phyloP scores from a whole-genome alignment of 176 grass and related monocot species.

The Pontederia crassipes region DNA sequence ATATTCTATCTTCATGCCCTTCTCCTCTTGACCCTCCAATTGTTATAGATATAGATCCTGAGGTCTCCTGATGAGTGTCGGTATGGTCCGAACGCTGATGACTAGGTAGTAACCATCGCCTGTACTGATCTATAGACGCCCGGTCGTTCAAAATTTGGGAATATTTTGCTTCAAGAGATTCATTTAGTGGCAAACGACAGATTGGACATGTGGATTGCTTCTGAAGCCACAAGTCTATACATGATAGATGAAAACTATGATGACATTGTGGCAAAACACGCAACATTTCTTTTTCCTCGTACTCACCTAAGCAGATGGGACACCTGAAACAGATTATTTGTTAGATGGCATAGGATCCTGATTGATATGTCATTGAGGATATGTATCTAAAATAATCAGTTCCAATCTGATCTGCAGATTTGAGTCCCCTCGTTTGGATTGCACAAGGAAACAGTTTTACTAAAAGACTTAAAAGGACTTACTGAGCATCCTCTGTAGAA shows the following conservation, averaged over 20 bases:
- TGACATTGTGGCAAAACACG: constrained; percentile 73
- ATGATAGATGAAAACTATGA: constrained; percentile 79
- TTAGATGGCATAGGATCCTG: neutral
- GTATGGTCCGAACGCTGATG: constrained; percentile 28
- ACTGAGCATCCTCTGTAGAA: constrained; percentile 85
- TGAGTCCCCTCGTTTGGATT: too few relatives aligned
- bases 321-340: constrained; percentile 40
- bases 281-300: constrained; percentile 74
- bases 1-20: neutral
- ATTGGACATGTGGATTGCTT: constrained; percentile 88
- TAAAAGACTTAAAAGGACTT: too few relatives aligned
- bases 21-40: constrained; percentile 29
- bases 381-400: neutral
- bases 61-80: constrained; percentile 29
- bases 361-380: neutral
- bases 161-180: constrained; percentile 38
- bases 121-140: constrained; percentile 31
- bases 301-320: constrained; percentile 94
- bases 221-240: constrained; percentile 84
- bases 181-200: constrained; percentile 65
- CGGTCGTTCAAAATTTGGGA: constrained; percentile 25
- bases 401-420: neutral
- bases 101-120: constrained; percentile 49
- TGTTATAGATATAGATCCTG: constrained; percentile 41
- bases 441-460: too few relatives aligned